phyloP scores from a whole-genome alignment of 164 flowering plant species.

The Vitis rupestris region DNA sequence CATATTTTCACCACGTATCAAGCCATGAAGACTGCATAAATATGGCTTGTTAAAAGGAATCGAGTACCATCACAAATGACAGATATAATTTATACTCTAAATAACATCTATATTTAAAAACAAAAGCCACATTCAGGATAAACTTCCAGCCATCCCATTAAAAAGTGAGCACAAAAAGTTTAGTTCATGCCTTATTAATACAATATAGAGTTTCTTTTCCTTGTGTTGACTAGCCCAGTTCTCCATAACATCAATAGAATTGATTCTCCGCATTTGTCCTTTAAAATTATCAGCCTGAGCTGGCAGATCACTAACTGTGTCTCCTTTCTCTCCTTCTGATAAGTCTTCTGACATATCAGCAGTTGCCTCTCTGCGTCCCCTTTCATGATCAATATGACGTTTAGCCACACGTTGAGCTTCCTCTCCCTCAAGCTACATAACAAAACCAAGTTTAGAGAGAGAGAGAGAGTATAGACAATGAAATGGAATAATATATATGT shows the following conservation, averaged over 20 bases:
- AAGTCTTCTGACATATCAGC: slow-evolving; percentile 91
- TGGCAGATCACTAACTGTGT: slow-evolving; percentile 43
- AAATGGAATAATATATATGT: too few relatives aligned
- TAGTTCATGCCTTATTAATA: slow-evolving; percentile 56
- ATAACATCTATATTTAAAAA: not conserved
- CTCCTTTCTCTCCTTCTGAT: slow-evolving; percentile 86
- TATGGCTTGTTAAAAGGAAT: slow-evolving; percentile 1
- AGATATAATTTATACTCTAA: too few relatives aligned
- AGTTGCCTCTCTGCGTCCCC: slow-evolving; percentile 68
- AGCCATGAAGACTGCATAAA: slow-evolving; percentile 77
- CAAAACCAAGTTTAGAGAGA: not conserved
- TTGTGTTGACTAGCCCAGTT: slow-evolving; percentile 52
- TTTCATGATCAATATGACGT: slow-evolving; percentile 60
- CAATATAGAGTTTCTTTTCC: slow-evolving; percentile 63
- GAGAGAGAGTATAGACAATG: not conserved
- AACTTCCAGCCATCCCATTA: not conserved
- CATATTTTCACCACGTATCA: slow-evolving; percentile 96
- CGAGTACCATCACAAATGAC: not conserved
- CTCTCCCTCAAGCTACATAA: slow-evolving; percentile 64
- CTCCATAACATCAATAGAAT: slow-evolving; percentile 63
- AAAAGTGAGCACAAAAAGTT: not conserved
- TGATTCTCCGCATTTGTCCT: slow-evolving; percentile 52
- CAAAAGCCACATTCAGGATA: not conserved
- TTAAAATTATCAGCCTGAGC: slow-evolving; percentile 45
- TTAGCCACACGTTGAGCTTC: slow-evolving; percentile 56